Evolutionary conservation across 805 yeast species (phyloP).

Genomic region (Maudiozyma barnettii): DNA sequence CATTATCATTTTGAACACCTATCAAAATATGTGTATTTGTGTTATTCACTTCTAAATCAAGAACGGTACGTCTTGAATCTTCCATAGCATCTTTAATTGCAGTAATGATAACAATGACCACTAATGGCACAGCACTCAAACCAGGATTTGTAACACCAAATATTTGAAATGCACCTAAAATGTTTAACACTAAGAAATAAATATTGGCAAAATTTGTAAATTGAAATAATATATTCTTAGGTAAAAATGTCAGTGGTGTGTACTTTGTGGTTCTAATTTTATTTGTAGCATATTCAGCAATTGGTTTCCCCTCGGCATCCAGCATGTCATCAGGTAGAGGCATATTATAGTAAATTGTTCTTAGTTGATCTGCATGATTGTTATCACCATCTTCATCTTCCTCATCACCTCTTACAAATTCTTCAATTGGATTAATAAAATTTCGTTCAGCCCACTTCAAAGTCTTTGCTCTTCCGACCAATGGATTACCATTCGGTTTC

Average conservation of each 20-base stretch:
- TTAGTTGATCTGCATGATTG: constrained; percentile 33
- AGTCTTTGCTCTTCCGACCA: constrained; percentile 50
- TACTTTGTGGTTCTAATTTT: constrained; percentile 93
- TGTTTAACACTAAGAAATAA: constrained; percentile 70
- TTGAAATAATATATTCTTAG: constrained; percentile 73
- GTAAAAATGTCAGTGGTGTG: constrained; percentile 81
- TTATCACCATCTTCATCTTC: constrained; percentile 30
- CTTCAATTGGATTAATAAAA: constrained; percentile 28
- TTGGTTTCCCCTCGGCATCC: constrained; percentile 54
- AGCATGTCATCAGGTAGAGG: constrained; percentile 48
- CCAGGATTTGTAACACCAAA: constrained; percentile 79
- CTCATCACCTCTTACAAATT: constrained; percentile 16
- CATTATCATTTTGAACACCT: constrained; percentile 50
- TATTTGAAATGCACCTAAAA: constrained; percentile 66
- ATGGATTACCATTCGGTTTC: constrained; percentile 59
- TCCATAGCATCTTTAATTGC: constrained; percentile 75
- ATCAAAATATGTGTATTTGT: constrained; percentile 56
- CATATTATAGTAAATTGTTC: constrained; percentile 52
- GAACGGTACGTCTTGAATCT: constrained; percentile 63
- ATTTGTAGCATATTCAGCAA: constrained; percentile 63
- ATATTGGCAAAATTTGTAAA: constrained; percentile 85
- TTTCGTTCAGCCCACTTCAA: constrained; percentile 39
- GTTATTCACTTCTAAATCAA: constrained; percentile 69
- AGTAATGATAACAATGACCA: constrained; percentile 66
- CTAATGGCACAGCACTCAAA: constrained; percentile 64